These are phyloP conservation scores for Stipa capillata DNA, from an alignment of 176 grass and related monocot genomes.

Conservation along the genomic window DNA sequence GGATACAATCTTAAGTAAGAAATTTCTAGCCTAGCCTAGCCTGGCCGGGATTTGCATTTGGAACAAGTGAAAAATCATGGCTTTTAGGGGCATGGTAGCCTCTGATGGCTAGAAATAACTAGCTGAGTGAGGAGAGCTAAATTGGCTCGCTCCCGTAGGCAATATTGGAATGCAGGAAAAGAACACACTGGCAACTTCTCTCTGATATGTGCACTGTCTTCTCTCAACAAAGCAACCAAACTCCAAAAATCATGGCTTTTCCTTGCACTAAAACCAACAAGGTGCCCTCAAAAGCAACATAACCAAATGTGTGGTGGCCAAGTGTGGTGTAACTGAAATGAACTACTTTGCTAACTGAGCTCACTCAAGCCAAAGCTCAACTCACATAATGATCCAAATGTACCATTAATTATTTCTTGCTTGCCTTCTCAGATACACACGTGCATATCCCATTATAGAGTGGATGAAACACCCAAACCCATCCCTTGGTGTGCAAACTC, in stretches of 20 bases:
- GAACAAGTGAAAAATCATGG: neutral
- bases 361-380: neutral
- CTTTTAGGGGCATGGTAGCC: neutral
- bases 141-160: neutral
- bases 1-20: neutral
- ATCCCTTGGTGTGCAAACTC: too few relatives aligned
- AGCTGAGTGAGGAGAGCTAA: neutral
- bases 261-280: neutral
- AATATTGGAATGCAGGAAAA: neutral
- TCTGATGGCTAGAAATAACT: too few relatives aligned
- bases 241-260: neutral
- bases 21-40: neutral
- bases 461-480: too few relatives aligned
- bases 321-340: neutral
- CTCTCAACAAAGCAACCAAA: neutral
- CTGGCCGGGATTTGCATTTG: neutral
- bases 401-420: too few relatives aligned
- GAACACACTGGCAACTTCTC: neutral
- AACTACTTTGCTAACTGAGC: neutral
- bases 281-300: neutral
- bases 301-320: neutral
- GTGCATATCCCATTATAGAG: too few relatives aligned
- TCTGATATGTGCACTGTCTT: neutral
- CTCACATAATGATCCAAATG: neutral
- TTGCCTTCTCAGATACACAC: too few relatives aligned